Conservation (phyloP, 106 monocot genomes). For the Apostasia shenzhenica region DNA sequence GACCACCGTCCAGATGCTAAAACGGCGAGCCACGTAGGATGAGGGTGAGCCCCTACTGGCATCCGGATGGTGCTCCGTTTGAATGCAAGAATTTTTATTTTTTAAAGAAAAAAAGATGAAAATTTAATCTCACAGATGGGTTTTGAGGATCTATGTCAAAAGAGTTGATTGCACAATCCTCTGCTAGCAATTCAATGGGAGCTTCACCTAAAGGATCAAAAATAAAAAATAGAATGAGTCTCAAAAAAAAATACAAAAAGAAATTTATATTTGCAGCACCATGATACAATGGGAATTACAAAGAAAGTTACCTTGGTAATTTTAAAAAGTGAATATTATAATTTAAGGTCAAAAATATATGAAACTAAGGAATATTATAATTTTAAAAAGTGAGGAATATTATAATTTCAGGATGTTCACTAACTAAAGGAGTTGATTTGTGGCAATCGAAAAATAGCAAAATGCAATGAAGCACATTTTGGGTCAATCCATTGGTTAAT, state of each 20-base stretch:
- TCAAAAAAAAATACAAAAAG: not conserved
- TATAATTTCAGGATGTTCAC: too few species aligned
- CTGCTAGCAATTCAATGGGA: slow-evolving; percentile 52
- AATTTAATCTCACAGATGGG: slow-evolving; percentile 61
- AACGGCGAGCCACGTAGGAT: not conserved
- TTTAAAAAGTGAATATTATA: too few species aligned
- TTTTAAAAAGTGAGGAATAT: too few species aligned
- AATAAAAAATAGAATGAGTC: not conserved
- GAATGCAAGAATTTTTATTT: not conserved
- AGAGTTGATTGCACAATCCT: slow-evolving; percentile 87
- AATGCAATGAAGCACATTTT: too few species aligned
- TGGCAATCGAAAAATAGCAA: too few species aligned
- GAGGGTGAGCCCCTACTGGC: too few species aligned
- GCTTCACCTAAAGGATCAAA: slow-evolving; percentile 43
- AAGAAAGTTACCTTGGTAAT: too few species aligned
- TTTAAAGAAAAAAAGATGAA: not conserved
- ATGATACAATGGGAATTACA: not conserved
- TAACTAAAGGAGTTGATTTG: too few species aligned
- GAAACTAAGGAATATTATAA: not conserved
- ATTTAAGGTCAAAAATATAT: not conserved
- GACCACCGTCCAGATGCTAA: too few species aligned
- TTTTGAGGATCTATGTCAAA: slow-evolving; percentile 92
- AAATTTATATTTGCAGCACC: not conserved
- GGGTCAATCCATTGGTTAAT: too few species aligned
- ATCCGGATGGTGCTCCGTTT: not conserved